A percentile compares a stretch with the other conserved stretches of the same genome.
phyloP scores from a whole-genome alignment of 1,139 yeast species.

The Debaryomycetaceae sp. region DNA sequence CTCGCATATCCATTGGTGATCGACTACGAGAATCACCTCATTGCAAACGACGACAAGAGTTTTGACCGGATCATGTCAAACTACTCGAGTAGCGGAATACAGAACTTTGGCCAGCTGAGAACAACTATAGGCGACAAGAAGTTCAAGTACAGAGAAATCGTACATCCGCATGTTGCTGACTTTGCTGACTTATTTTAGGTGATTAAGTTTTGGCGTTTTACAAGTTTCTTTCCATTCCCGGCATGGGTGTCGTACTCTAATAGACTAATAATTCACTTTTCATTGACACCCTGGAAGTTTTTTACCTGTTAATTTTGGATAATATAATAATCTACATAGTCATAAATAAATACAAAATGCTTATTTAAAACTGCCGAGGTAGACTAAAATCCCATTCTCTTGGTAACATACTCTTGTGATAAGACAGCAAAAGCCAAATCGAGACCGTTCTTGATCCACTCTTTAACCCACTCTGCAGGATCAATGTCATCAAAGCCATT shows the following conservation, averaged over 20 bases:
- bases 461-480: constrained; percentile 94
- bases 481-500: constrained; percentile 47
- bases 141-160: constrained; percentile 14
- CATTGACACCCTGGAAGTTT: background rate
- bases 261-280: constrained; percentile 5
- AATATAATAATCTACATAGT: constrained; percentile 1
- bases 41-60: constrained; percentile 49
- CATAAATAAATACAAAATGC: background rate
- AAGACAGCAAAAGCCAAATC: constrained; percentile 76
- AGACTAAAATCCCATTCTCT: constrained; percentile 67
- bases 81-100: constrained; percentile 39
- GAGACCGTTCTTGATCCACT: constrained; percentile 85
- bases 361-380: background rate
- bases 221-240: background rate
- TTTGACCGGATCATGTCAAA: constrained; percentile 43
- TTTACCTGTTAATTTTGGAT: background rate
- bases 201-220: background rate
- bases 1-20: constrained; percentile 46
- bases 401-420: constrained; percentile 87
- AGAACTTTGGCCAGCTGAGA: constrained; percentile 16
- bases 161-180: constrained; percentile 48
- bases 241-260: constrained; percentile 1
- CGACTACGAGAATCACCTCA: constrained; percentile 52
- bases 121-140: background rate
- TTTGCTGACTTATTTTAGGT: constrained; percentile 44